Percentiles rank a stretch among this genome's conserved stretches.
Evolutionary conservation across 352 stramenopile genomes (phyloP).

Genomic region (Pythium grandisporangium): DNA sequence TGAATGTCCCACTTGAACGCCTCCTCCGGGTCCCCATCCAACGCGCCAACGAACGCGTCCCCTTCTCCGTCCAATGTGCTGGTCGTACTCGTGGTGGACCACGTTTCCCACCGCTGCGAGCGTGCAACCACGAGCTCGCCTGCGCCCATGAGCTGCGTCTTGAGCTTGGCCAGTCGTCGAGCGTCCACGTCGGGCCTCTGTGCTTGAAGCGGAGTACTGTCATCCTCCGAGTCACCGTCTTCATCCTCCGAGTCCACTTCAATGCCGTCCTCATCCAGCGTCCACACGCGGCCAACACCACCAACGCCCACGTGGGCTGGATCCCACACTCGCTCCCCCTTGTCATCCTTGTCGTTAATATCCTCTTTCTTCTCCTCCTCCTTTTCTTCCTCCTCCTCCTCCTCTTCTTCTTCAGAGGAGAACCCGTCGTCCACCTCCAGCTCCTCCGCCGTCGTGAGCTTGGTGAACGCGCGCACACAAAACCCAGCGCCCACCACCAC

Average conservation of each 20-base stretch:
- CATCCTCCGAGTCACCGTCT: slow-evolving; percentile 30
- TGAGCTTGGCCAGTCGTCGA: slow-evolving; percentile 53
- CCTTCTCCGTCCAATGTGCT: slow-evolving; percentile 24
- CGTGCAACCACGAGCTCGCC: slow-evolving; percentile 46
- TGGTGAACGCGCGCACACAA: slow-evolving; percentile 54
- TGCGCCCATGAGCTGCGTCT: slow-evolving; percentile 56
- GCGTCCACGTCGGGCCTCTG: slow-evolving; percentile 13
- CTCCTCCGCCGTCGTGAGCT: slow-evolving; percentile 56
- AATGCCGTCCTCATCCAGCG: slow-evolving; percentile 77
- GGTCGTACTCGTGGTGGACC: slow-evolving; percentile 72
- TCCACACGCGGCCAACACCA: slow-evolving; percentile 73
- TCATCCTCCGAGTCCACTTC: slow-evolving; percentile 62
- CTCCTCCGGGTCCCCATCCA: slow-evolving; percentile 19
- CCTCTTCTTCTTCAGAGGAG: slow-evolving; percentile 49
- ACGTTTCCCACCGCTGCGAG: slow-evolving; percentile 60
- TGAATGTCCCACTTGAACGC: slow-evolving; percentile 73
- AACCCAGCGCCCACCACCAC: slow-evolving; percentile 79
- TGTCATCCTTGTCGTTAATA: slow-evolving; percentile 16
- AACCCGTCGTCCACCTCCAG: slow-evolving; percentile 67
- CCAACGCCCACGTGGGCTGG: slow-evolving; percentile 52
- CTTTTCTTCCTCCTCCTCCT: slow-evolving; percentile 14
- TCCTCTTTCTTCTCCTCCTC: slow-evolving; percentile 18
- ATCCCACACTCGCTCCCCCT: slow-evolving; percentile 43
- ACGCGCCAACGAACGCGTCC: slow-evolving; percentile 44
- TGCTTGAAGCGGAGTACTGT: no score